Percentiles rank a stretch among this genome's conserved stretches.
phyloP scores from a whole-genome alignment of 331 rosid genomes.

The Quercus phellos region DNA sequence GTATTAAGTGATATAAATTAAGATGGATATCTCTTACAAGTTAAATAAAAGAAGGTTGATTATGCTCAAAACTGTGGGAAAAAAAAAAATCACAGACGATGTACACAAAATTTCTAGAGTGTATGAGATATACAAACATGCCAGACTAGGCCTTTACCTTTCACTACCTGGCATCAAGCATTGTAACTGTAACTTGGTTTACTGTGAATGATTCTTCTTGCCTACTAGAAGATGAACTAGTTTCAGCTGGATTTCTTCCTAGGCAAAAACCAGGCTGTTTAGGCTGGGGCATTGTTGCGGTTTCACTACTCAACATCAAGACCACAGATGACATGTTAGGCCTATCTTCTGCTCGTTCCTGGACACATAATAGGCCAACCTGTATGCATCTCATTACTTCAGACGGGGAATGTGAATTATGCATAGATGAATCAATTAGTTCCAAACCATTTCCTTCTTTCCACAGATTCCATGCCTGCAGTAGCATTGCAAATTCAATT shows the following conservation, averaged over 20 bases:
- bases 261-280: constrained; percentile 67
- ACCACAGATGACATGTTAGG: constrained; percentile 76
- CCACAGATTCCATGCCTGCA: constrained; percentile 82
- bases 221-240: constrained; percentile 52
- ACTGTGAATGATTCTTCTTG: constrained; percentile 51
- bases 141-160: constrained; percentile 3
- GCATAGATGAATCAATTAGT: constrained; percentile 43
- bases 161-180: constrained; percentile 58
- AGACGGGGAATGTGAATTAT: constrained; percentile 26
- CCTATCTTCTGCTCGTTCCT: constrained; percentile 79
- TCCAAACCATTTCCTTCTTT: constrained; percentile 49
- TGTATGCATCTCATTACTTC: constrained; percentile 76
- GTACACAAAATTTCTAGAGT: neutral
- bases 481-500: constrained; percentile 6
- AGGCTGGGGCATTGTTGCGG: constrained; percentile 57
- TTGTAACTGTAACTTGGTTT: constrained; percentile 70
- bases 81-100: constrained; percentile 7
- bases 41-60: constrained; percentile 26
- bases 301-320: constrained; percentile 68
- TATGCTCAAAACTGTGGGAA: constrained; percentile 22
- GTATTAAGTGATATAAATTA: neutral
- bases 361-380: constrained; percentile 75
- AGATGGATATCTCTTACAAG: constrained; percentile 14
- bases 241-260: constrained; percentile 37
- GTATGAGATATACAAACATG: constrained; percentile 24